Percentiles rank a stretch among this genome's conserved stretches.
Conservation (phyloP, 73 alveolate genomes). For the Tetrahymena malaccensis region DNA sequence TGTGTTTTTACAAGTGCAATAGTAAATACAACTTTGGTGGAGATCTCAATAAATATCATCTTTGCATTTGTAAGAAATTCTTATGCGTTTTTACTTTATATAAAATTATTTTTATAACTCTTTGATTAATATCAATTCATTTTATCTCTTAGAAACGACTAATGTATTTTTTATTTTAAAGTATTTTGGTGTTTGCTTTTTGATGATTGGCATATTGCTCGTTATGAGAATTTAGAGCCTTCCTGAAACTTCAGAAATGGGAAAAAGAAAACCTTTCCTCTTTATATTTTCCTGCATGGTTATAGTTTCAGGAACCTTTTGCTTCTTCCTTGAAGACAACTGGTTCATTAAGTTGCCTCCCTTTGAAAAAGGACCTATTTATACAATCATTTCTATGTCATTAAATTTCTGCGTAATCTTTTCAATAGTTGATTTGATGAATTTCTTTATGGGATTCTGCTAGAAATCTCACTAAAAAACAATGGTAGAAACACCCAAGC, state of each 20-base stretch:
- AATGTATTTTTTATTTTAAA: background rate
- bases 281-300: conserved; percentile 3
- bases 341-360: conserved; percentile 26
- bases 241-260: background rate
- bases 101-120: background rate
- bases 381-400: conserved; percentile 30
- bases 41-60: conserved; percentile 8
- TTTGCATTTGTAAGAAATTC: conserved; percentile 5
- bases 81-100: background rate
- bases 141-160: background rate
- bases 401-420: conserved; percentile 15
- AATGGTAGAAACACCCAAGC: conserved; percentile 12
- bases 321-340: conserved; percentile 29
- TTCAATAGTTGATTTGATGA: conserved; percentile 27
- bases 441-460: conserved; percentile 14
- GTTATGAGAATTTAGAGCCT: conserved; percentile 3
- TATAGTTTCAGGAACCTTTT: conserved; percentile 17
- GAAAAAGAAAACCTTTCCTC: background rate
- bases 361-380: conserved; percentile 9
- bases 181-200: conserved; percentile 35
- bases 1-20: conserved; percentile 1
- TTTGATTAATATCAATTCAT: background rate
- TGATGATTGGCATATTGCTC: conserved; percentile 12
- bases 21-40: conserved; percentile 32
- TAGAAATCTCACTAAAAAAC: background rate